phyloP scores from a whole-genome alignment of 495 filamentous ascomycete species.

The Bryoglossum gracile region DNA sequence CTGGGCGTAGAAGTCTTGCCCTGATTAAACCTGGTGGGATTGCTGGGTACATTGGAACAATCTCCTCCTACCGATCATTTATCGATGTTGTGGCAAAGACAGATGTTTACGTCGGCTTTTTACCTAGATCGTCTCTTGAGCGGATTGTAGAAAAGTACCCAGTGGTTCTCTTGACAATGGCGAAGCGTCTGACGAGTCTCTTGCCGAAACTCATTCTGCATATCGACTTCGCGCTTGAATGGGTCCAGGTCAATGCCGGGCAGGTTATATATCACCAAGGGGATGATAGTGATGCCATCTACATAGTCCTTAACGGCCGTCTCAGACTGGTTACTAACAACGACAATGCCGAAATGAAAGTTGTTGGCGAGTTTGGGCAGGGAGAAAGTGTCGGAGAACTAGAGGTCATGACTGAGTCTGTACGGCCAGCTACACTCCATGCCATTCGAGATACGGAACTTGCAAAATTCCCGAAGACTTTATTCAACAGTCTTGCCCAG shows the following conservation, averaged over 20 bases:
- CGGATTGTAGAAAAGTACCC: slow-evolving; percentile 88
- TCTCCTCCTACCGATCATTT: slow-evolving; percentile 92
- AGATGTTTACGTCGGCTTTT: slow-evolving; percentile 95
- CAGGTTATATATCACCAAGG: slow-evolving; percentile 90
- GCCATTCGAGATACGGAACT: slow-evolving; percentile 95
- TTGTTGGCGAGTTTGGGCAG: slow-evolving; percentile 90
- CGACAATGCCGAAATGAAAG: slow-evolving; percentile 73
- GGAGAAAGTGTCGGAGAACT: slow-evolving; percentile 96
- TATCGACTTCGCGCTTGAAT: slow-evolving; percentile 96
- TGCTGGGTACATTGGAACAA: slow-evolving; percentile 86
- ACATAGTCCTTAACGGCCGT: slow-evolving; percentile 92
- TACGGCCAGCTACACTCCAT: slow-evolving; percentile 79
- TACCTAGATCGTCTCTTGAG: slow-evolving; percentile 79
- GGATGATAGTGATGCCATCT: slow-evolving; percentile 97
- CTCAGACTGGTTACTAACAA: slow-evolving; percentile 73
- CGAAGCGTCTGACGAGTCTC: slow-evolving; percentile 83
- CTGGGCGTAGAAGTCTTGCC: slow-evolving; percentile 66
- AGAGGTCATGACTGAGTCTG: slow-evolving; percentile 93
- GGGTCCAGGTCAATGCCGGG: slow-evolving; percentile 92
- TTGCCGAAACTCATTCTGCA: slow-evolving; percentile 89
- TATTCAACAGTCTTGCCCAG: slow-evolving; percentile 95
- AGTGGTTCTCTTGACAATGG: slow-evolving; percentile 88
- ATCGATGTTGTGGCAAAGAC: slow-evolving; percentile 96
- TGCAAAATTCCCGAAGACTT: slow-evolving; percentile 88
- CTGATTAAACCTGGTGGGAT: slow-evolving; percentile 93